Evolutionary conservation across 108 stramenopile genomes (phyloP).

Genomic region (Tribonema minus): DNA sequence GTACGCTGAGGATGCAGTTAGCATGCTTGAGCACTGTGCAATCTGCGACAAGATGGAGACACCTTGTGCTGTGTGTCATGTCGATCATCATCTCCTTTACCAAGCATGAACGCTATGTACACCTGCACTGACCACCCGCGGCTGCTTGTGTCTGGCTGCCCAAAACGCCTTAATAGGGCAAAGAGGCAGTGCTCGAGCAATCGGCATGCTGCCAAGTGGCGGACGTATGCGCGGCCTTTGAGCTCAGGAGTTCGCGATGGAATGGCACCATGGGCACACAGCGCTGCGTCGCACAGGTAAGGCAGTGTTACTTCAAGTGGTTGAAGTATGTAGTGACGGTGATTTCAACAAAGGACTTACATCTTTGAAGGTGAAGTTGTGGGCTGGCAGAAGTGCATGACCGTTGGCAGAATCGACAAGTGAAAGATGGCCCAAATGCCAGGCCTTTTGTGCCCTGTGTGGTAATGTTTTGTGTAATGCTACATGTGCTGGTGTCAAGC

Average conservation of each 20-base stretch:
- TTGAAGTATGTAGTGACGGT: too few species aligned
- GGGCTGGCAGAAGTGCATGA: background rate
- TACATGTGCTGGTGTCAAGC: too few species aligned
- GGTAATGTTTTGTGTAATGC: background rate
- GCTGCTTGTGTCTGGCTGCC: too few species aligned
- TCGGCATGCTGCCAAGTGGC: conserved; percentile 19
- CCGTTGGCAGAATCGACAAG: background rate
- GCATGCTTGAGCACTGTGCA: too few species aligned
- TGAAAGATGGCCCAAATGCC: background rate
- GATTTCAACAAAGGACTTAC: too few species aligned
- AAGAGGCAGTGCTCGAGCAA: background rate
- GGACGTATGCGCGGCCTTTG: conserved; percentile 19
- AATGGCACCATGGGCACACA: conserved; percentile 9
- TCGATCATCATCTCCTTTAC: background rate
- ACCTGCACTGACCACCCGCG: too few species aligned
- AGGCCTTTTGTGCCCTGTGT: background rate
- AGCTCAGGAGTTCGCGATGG: conserved; percentile 22
- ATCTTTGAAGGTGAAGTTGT: background rate
- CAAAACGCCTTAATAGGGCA: too few species aligned
- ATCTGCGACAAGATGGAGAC: background rate
- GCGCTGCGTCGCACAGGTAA: conserved; percentile 16
- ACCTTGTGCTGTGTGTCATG: background rate
- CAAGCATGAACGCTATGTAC: background rate
- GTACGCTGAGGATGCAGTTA: too few species aligned
- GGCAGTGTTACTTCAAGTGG: too few species aligned